Evolutionary conservation across 2,329 filamentous ascomycete genomes (phyloP), one percentile per base, ranked within the genome.

Genomic region (Pleoardoris graminearum): DNA sequence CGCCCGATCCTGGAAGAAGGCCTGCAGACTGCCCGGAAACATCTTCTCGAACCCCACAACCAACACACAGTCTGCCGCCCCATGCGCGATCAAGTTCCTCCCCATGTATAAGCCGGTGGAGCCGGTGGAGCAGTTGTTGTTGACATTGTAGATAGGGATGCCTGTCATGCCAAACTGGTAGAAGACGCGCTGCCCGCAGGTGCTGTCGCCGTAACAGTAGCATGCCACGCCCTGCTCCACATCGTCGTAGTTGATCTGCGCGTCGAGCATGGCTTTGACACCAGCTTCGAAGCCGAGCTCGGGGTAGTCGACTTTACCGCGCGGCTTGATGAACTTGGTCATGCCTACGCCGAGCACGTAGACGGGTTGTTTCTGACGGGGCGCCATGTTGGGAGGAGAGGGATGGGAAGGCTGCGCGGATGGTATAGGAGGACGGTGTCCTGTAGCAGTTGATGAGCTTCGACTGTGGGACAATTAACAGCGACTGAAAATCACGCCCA

Each of bases 21-120:
- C 83, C 78, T 92, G 86, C 60, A 97, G 79, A 62, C 86, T 90
- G n/a, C 93, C 93, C 0, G 89, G 87, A 77, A 88, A 92, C 93
- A 97, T 97, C 85, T 97, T 97, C 81, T 97, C 94, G 66, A 97
- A 97, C 3, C 93, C 94, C 17, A 97, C 85, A 1, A 97, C 92
- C 55, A 97, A 79, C 17, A 96, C 85, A 70, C 91, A 96, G 75
- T 96, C 90, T 1, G 91, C 89, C 12, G 85, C 89, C 29, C 92
- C 92, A 63, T 89, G 82, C 6, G 85, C 81, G 64, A 97, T 86
- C 72, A 95, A 82, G 48, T 87, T 90, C 29, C 91, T 82, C 1
- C 83, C 94, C 82, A 97, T 88, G 70, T 87, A 86, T 52, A 97
- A 79, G 7, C 93, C 94, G 0, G 93, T 96, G 4, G 88, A 91